Base-by-base conservation (phyloP, 352 stramenopile species). In the Phytophthora rubi region DNA sequence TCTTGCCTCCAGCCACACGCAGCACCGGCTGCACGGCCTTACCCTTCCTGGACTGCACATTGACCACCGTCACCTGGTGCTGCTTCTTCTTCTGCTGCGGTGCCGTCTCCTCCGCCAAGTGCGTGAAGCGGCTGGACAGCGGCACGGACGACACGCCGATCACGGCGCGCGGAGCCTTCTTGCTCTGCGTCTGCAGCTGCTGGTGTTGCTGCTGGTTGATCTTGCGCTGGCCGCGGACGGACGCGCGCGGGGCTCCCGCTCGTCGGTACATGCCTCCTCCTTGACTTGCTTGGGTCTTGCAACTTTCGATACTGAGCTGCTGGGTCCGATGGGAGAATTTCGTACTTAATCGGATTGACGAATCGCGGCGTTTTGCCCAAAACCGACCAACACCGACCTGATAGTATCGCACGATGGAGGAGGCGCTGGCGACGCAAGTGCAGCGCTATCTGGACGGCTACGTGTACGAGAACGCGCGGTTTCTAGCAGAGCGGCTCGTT, bases 401-500 rank as follows among this genome's bases (percentile, higher is more conserved):
- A 32, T 6, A 44, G 37, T 44, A n/a, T 44, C 61, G 54, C 28
- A 44, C 67, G 28, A 71, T 94, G 52, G 86, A 91, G 71, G 48
- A 63, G 7, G 77, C 71, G 62, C 83, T 94, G 6, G 62, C 59
- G 53, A 66, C 67, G 53, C 77, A 87, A 52, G 81, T 88, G 51
- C 79, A 83, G 57, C 77, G 79, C 59, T 86, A 81, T 60, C 59
- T 94, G 61, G 71, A 81, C 35, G 52, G 62, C 15, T 88, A 82
- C 52, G 64, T 96, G 32, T 81, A 86, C 62, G 75, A 83, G 2
- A 93, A 89, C 59, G 90, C 90, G 49, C 76, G 62, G 23, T 97
- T 97, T 63, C 75, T 97, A 56, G 88, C 88, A 28, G 90, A 97
- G 65, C 71, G 90, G 48, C 82, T 97, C 4, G 81, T 94, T 8